These are phyloP conservation scores for Cladophialophora yegresii DNA, from an alignment of 2,329 filamentous ascomycete species.

Conservation along the genomic window DNA sequence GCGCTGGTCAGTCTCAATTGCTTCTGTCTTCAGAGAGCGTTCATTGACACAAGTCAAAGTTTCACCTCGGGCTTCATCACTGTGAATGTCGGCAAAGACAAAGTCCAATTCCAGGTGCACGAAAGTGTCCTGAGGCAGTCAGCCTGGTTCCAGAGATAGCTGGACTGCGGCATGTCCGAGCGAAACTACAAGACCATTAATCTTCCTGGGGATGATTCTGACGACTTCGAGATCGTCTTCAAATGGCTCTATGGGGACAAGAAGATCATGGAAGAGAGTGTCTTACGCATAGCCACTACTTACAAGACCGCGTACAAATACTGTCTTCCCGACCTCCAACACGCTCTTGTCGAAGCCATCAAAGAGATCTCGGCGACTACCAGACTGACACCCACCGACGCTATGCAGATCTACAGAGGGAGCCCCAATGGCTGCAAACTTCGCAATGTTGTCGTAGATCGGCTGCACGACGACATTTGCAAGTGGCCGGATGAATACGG, in stretches of 20 bases:
- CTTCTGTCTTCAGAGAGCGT: neutral
- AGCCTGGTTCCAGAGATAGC: slow-evolving; percentile 20
- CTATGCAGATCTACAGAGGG: neutral
- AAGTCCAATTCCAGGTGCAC: slow-evolving; percentile 16
- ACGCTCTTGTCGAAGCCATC: slow-evolving; percentile 13
- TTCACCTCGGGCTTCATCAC: slow-evolving; percentile 13
- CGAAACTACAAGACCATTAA: slow-evolving; percentile 8
- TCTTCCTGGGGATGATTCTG: slow-evolving; percentile 21
- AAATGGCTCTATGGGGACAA: slow-evolving; percentile 22
- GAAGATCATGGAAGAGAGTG: neutral
- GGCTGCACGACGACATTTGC: neutral
- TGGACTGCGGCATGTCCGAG: slow-evolving; percentile 22
- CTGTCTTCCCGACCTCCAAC: slow-evolving; percentile 14
- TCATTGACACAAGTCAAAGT: neutral
- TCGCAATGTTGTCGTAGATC: neutral
- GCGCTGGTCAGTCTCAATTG: neutral
- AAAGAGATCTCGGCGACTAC: neutral
- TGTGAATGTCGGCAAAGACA: slow-evolving; percentile 17
- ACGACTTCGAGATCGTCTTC: slow-evolving; percentile 15
- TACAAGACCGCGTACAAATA: slow-evolving; percentile 13
- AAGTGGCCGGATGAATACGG: neutral
- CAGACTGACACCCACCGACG: neutral
- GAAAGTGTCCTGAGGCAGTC: slow-evolving; percentile 13
- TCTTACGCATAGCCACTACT: neutral
- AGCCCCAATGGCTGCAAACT: neutral